A percentile compares a stretch with the other conserved stretches of the same genome.
phyloP scores from a whole-genome alignment of 179 eudicot genomes.

The Gypsophila paniculata region DNA sequence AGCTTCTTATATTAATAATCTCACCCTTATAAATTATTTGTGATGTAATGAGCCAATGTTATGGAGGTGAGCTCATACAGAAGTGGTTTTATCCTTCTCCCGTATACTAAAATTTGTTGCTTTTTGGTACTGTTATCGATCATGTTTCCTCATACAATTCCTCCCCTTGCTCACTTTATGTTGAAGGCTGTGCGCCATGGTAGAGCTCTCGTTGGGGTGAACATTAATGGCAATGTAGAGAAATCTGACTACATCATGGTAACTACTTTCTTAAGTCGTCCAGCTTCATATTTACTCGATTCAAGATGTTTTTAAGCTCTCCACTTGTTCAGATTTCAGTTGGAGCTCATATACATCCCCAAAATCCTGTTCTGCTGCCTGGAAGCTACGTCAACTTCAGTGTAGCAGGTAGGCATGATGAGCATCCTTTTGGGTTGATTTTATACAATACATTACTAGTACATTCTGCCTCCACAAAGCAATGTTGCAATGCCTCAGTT shows the following conservation, averaged over 20 bases:
- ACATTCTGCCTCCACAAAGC: neutral
- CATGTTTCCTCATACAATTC: slow-evolving; percentile 17
- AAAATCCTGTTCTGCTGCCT: slow-evolving; percentile 51
- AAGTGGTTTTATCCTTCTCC: neutral
- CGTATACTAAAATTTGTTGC: neutral
- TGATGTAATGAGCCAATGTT: slow-evolving; percentile 1
- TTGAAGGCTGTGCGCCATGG: slow-evolving; percentile 57
- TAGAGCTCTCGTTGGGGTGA: slow-evolving; percentile 62
- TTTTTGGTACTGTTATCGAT: neutral
- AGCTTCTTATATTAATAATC: neutral
- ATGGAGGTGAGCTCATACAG: neutral
- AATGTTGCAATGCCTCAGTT: neutral
- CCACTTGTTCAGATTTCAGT: slow-evolving; percentile 44
- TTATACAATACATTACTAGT: neutral
- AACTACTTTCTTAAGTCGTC: slow-evolving; percentile 14
- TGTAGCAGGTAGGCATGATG: slow-evolving; percentile 46
- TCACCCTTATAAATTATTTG: neutral
- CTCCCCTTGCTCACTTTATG: slow-evolving; percentile 15
- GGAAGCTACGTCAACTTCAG: slow-evolving; percentile 58
- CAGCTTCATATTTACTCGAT: neutral
- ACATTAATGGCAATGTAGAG: slow-evolving; percentile 37
- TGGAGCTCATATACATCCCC: slow-evolving; percentile 74
- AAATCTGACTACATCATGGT: slow-evolving; percentile 76
- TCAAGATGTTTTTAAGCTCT: neutral
- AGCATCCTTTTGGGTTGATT: neutral